phyloP scores from a whole-genome alignment of 1,284 basidiomycete genomes.

The Irpex rosettiformis region DNA sequence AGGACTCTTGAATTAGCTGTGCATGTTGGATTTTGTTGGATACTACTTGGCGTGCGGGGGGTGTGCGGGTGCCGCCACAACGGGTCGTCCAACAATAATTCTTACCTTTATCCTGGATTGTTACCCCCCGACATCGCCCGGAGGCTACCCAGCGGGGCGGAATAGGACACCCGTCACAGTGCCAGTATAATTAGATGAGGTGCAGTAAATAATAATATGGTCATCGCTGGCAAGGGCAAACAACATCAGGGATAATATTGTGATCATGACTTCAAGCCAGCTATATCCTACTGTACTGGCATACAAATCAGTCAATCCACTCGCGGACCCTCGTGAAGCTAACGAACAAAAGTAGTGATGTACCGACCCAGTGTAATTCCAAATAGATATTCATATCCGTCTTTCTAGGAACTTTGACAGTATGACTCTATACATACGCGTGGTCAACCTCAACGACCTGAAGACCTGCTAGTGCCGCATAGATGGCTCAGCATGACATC shows the following conservation, averaged over 20 bases:
- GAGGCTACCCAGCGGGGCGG: background rate
- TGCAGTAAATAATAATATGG: background rate
- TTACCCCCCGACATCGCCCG: background rate
- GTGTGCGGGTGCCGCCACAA: too few species aligned
- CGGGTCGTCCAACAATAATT: background rate
- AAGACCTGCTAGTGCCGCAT: too few species aligned
- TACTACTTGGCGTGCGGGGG: background rate
- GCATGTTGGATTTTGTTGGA: background rate
- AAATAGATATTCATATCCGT: background rate
- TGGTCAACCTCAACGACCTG: too few species aligned
- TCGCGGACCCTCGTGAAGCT: background rate
- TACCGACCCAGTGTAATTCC: background rate
- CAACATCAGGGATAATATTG: background rate
- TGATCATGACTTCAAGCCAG: background rate
- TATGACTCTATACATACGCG: too few species aligned
- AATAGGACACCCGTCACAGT: background rate
- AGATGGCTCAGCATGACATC: too few species aligned
- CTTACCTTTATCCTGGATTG: background rate
- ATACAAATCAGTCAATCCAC: too few species aligned
- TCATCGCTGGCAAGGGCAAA: background rate
- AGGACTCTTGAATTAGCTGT: background rate
- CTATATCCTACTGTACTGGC: too few species aligned
- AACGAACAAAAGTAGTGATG: background rate
- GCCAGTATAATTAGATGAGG: background rate
- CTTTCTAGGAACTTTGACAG: too few species aligned